Evolutionary conservation across 2,329 filamentous ascomycete species (phyloP), one percentile per base, ranked within the genome.

Genomic region (Aureobasidium namibiae): DNA sequence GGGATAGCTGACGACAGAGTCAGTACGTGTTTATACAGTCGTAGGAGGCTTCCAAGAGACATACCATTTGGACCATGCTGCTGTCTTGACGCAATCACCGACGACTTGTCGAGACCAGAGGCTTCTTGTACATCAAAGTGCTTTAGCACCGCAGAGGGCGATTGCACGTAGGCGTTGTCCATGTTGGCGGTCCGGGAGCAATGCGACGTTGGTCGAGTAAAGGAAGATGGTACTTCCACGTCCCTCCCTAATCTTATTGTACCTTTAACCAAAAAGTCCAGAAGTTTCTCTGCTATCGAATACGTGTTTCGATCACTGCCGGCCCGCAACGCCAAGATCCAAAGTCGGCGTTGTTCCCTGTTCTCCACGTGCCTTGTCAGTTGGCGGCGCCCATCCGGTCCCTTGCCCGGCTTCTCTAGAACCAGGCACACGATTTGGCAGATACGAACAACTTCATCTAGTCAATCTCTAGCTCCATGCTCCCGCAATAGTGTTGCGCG

Each of bases 1-100:
- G 84, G 82, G 59, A 90, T 80, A 60, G 86, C 86, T 89, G 63
- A 21, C 53, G 44, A 2, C 13, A 45, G 14, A 9, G 36, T 31
- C 9, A 53, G 61, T 69, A 45, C 69, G 64, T 60, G 18, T 45
- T 38, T 39, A 13, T 3, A 48, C 16, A 4, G 9, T 5, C 13
- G n/a, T 3, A 39, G 3, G n/a, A n/a, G 26, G 23, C 13, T 16
- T 21, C 21, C 24, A 44, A 11, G 7, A 31, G 1, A 13, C 67
- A 39, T 66, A 73, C 71, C 69, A 66, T 73, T 73, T 53, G 63
- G 67, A 58, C 72, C 72, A 62, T 73, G 67, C 63, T 71, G 71
- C 60, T 67, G 60, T 58, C 70, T 64, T 34, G 67, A 64, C 4
- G 63, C 65, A 34, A 63, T 62, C 3, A 72, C 69, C 1, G 64